Conservation (phyloP, 306 rosid species). For the Castanopsis chinensis region DNA sequence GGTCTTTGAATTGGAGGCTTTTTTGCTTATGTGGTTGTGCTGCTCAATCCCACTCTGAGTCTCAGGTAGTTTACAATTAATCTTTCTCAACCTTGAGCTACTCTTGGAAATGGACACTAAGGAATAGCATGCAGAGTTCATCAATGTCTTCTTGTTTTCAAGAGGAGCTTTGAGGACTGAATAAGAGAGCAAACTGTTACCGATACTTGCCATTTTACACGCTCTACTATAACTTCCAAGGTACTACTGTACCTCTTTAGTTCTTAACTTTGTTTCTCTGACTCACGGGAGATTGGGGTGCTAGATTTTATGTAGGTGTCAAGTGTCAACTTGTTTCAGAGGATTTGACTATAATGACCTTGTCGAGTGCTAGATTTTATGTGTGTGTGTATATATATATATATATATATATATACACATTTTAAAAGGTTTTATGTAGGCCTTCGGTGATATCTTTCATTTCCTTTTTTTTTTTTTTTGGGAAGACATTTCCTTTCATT, state of each 20-base stretch:
- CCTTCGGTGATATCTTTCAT: too few species aligned
- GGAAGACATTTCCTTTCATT: too few species aligned
- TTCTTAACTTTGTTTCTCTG: background rate
- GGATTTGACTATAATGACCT: background rate
- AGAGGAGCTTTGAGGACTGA: slow-evolving; percentile 37
- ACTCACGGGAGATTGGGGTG: background rate
- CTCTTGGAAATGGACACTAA: slow-evolving; percentile 17
- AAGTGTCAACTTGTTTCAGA: background rate
- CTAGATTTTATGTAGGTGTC: background rate
- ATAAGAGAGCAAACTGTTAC: slow-evolving; percentile 29
- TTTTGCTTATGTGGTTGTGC: slow-evolving; percentile 34
- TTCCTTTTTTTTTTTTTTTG: too few species aligned
- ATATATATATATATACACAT: too few species aligned
- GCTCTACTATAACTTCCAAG: background rate
- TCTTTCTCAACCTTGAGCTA: slow-evolving; percentile 22
- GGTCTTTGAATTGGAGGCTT: slow-evolving; percentile 39
- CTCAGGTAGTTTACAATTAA: slow-evolving; percentile 54
- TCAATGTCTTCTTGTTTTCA: slow-evolving; percentile 29
- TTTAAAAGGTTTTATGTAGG: too few species aligned
- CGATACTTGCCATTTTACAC: slow-evolving; percentile 40
- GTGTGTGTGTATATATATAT: too few species aligned
- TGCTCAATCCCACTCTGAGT: slow-evolving; percentile 32
- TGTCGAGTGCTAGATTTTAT: too few species aligned
- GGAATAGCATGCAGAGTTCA: slow-evolving; percentile 19
- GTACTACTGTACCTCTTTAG: too few species aligned